A percentile compares a stretch with the other conserved stretches of the same genome.
phyloP scores from a whole-genome alignment of 108 stramenopile genomes.

The Nannochloropsis salina region DNA sequence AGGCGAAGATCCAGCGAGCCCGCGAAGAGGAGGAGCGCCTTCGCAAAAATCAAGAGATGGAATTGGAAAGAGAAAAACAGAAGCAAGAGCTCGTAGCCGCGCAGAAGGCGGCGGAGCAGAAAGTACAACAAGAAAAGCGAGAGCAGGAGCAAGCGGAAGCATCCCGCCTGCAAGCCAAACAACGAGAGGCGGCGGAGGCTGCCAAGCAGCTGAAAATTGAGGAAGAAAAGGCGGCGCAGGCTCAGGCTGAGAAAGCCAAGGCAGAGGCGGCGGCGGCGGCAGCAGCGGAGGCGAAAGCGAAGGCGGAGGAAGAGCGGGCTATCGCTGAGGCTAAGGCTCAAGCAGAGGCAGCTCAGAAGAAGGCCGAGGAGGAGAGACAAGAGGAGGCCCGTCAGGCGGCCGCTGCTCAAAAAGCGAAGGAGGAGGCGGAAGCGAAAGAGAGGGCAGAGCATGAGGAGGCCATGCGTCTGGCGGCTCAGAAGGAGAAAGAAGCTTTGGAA shows the following conservation, averaged over 20 bases:
- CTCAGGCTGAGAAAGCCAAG: background rate
- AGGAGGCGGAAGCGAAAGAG: background rate
- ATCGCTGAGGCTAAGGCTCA: background rate
- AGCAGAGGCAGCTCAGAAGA: background rate
- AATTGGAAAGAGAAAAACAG: background rate
- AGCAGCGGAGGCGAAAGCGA: background rate
- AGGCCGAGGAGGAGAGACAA: background rate
- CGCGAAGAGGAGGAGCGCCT: slow-evolving; percentile 7
- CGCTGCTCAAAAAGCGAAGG: background rate
- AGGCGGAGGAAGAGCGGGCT: background rate
- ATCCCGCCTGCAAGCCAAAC: background rate
- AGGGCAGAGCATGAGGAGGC: background rate
- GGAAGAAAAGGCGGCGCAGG: background rate
- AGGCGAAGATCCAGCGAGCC: background rate
- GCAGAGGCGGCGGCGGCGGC: background rate
- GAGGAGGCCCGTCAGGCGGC: background rate
- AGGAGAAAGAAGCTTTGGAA: too few species aligned
- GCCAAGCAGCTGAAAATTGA: background rate
- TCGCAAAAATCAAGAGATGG: slow-evolving; percentile 13
- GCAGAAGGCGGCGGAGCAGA: slow-evolving; percentile 2
- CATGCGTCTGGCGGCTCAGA: too few species aligned
- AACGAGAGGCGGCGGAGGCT: background rate
- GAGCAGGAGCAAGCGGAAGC: background rate
- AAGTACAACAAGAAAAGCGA: background rate
- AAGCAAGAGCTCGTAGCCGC: background rate